A percentile compares a stretch with the other conserved stretches of the same genome.
Evolutionary conservation across 768 basidiomycete genomes (phyloP).

Genomic region (Leccinum incarnatum): DNA sequence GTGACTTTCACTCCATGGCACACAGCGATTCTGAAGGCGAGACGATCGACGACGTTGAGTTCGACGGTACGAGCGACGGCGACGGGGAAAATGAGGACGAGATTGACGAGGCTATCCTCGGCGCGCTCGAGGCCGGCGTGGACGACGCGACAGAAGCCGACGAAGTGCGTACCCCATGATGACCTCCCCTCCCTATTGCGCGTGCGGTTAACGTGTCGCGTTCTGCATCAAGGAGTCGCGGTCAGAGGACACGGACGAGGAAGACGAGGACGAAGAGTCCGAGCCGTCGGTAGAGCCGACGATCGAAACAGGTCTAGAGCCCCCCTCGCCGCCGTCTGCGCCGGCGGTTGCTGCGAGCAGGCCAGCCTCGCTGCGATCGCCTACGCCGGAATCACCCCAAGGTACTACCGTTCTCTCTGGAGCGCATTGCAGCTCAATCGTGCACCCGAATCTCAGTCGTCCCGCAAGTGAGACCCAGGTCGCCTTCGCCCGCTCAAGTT

Average conservation of each 20-base stretch:
- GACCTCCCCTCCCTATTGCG: background rate
- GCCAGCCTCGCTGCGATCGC: constrained; percentile 19
- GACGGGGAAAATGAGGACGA: constrained; percentile 49
- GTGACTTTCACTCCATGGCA: constrained; percentile 35
- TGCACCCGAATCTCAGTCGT: constrained; percentile 16
- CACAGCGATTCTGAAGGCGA: constrained; percentile 66
- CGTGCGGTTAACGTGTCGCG: constrained; percentile 5
- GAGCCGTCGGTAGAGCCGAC: constrained; percentile 35
- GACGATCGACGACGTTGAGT: constrained; percentile 56
- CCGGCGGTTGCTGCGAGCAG: constrained; percentile 19
- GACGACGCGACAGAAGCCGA: constrained; percentile 71
- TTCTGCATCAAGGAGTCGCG: constrained; percentile 45
- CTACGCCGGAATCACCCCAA: constrained; percentile 34
- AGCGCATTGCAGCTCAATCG: constrained; percentile 13
- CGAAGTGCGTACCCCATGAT: constrained; percentile 50
- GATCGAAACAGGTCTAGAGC: constrained; percentile 30
- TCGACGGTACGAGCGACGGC: constrained; percentile 44
- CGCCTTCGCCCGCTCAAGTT: constrained; percentile 52
- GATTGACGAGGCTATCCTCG: constrained; percentile 60
- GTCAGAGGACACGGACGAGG: constrained; percentile 58
- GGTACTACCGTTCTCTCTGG: constrained; percentile 23
- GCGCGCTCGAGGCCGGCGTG: constrained; percentile 50
- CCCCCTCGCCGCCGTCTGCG: constrained; percentile 27
- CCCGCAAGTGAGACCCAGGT: constrained; percentile 35
- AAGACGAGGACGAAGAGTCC: constrained; percentile 51